Evolutionary conservation across 345 rosid species (phyloP).

Genomic region (Pistacia atlantica): DNA sequence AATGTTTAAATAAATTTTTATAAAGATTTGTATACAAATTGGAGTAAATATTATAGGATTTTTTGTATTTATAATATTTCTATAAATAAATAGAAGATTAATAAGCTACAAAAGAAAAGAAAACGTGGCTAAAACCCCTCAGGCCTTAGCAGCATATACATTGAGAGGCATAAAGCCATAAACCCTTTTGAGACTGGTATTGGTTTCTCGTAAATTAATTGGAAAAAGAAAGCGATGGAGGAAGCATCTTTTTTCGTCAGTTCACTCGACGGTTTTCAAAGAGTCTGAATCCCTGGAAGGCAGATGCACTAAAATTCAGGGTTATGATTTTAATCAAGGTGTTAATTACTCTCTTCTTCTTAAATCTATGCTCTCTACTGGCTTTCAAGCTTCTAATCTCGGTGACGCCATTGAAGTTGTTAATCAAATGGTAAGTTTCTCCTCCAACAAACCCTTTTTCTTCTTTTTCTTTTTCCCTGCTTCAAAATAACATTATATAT

Average conservation of each 20-base stretch:
- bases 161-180: too few relatives aligned
- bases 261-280: constrained; percentile 70
- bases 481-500: not conserved
- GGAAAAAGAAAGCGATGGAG: constrained; percentile 35
- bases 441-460: not conserved
- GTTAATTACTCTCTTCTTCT: constrained; percentile 61
- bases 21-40: too few relatives aligned
- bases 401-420: constrained; percentile 81
- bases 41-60: too few relatives aligned
- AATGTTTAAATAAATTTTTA: too few relatives aligned
- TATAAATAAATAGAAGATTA: too few relatives aligned
- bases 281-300: constrained; percentile 78
- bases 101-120: too few relatives aligned
- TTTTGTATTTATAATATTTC: too few relatives aligned
- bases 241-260: constrained; percentile 46
- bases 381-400: constrained; percentile 95
- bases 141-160: too few relatives aligned
- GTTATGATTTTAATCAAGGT: constrained; percentile 83
- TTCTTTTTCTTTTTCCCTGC: not conserved
- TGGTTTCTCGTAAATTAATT: not conserved
- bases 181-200: too few relatives aligned
- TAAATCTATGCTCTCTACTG: constrained; percentile 77
- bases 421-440: constrained; percentile 71
- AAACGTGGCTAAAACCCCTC: too few relatives aligned
- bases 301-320: constrained; percentile 59